Conservation (phyloP, 768 basidiomycete genomes). For the Lentinus tigrinus region DNA sequence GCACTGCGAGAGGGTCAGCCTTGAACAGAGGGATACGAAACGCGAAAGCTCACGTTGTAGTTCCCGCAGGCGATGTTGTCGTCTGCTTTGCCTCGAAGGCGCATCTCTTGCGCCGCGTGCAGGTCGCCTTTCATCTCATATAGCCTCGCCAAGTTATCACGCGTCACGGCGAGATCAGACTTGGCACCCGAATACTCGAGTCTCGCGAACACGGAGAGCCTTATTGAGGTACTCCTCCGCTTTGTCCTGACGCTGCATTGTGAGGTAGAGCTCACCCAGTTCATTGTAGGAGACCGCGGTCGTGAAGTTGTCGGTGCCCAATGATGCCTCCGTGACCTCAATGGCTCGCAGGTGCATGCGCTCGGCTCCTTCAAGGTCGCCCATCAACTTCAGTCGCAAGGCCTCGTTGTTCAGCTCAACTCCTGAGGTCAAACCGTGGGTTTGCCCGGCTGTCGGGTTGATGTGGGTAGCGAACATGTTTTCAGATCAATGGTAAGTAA, state of each 20-base stretch:
- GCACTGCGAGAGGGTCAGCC: background rate
- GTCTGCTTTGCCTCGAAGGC: conserved; percentile 24
- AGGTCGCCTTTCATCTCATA: conserved; percentile 35
- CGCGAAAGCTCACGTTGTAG: conserved; percentile 22
- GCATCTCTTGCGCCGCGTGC: conserved; percentile 29
- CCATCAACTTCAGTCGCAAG: conserved; percentile 16
- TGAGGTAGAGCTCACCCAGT: conserved; percentile 37
- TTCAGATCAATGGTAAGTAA: background rate
- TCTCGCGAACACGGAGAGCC: conserved; percentile 31
- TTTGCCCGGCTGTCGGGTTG: conserved; percentile 5
- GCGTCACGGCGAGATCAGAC: conserved; percentile 35
- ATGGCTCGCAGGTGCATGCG: conserved; percentile 32
- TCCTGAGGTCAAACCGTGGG: conserved; percentile 14
- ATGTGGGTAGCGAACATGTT: background rate
- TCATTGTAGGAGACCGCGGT: conserved; percentile 32
- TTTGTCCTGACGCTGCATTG: conserved; percentile 33
- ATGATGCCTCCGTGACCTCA: conserved; percentile 24
- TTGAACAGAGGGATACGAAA: background rate
- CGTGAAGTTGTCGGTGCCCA: conserved; percentile 24
- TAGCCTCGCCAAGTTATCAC: conserved; percentile 38
- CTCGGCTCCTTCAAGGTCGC: conserved; percentile 31
- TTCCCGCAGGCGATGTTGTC: conserved; percentile 31
- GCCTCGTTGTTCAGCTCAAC: conserved; percentile 25
- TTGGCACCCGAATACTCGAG: conserved; percentile 17
- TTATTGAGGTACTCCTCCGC: conserved; percentile 37